Evolutionary conservation across 805 yeast species (phyloP), one percentile per base, ranked within the genome.

Genomic region (Wickerhamomyces alni): DNA sequence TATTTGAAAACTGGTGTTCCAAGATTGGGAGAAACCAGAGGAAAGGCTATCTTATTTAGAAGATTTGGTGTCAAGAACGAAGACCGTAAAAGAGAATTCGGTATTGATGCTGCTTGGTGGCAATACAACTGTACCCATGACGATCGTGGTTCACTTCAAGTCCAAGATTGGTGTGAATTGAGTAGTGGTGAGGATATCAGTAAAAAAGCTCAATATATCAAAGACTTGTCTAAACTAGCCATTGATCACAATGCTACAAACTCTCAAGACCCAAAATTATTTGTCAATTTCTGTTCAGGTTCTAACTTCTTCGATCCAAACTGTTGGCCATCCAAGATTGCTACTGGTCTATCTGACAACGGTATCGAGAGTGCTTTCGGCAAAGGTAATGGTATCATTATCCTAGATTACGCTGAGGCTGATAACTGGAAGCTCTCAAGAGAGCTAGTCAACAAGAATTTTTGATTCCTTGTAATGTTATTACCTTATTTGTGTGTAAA

Each of bases 121-220:
- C 49, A 59, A 25, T 79, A 80, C 61, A 80, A 82, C 59, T 71
- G 82, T 45, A 67, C 75, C 8, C 75, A 75, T 43, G 87, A 80
- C 51, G 86, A 80, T 54, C 65, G 82, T 38, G 84, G 83, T 10
- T 27, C 52, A 3, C 65, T 80, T 51, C 75, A 72, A 18, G 85
- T 83, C 15, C 93, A 84, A 61, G 93, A 84, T 59, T 82, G 69
- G 65, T 80, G 85, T 61, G 88, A 81, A 55, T 66, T 84, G 41
- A 65, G 69, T 42, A 57, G 61, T 30, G 67, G 62, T 8, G 66
- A 64, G 8, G 87, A 77, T 49, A 70, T 82, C 41, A 57, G 67
- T 15, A 74, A 69, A 50, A 84, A 84, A 57, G 69, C 75, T 16
- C 61, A 62, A 9, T 77, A 74, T 50, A 76, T 83, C 46, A 76